Evolutionary conservation across 495 filamentous ascomycete genomes (phyloP).

Genomic region (Podospora pseudopauciseta): DNA sequence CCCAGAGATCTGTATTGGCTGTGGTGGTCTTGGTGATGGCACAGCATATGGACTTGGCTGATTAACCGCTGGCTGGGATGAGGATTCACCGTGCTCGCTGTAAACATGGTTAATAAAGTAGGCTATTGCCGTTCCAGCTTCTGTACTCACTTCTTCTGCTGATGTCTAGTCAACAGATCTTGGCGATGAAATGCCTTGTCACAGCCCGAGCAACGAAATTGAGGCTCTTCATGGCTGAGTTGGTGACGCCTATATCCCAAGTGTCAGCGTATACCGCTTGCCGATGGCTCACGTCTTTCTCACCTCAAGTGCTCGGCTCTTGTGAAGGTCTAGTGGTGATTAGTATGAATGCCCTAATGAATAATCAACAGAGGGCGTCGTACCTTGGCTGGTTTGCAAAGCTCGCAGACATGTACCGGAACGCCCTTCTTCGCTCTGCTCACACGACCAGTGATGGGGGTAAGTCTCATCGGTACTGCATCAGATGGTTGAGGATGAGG

Average conservation of each 20-base stretch:
- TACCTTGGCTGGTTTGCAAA: conserved; percentile 61
- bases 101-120: conserved; percentile 11
- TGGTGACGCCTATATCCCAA: conserved; percentile 66
- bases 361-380: conserved; percentile 18
- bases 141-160: conserved; percentile 71
- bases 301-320: conserved; percentile 82
- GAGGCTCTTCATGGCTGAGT: conserved; percentile 73
- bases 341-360: conserved; percentile 16
- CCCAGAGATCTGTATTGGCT: conserved; percentile 10
- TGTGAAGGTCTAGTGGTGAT: conserved; percentile 62
- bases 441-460: conserved; percentile 70
- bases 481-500: conserved; percentile 29
- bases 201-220: conserved; percentile 65
- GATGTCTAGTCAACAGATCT: conserved; percentile 75
- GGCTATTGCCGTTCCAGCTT: not conserved
- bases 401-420: conserved; percentile 70
- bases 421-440: conserved; percentile 83
- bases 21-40: conserved; percentile 16
- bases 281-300: conserved; percentile 12
- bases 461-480: conserved; percentile 49
- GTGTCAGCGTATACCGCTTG: conserved; percentile 16
- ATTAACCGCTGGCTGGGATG: conserved; percentile 20
- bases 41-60: conserved; percentile 22
- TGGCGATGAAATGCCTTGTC: conserved; percentile 62
- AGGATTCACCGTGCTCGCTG: conserved; percentile 41